phyloP scores from a whole-genome alignment of 345 rosid genomes.

The Brassica carinata region DNA sequence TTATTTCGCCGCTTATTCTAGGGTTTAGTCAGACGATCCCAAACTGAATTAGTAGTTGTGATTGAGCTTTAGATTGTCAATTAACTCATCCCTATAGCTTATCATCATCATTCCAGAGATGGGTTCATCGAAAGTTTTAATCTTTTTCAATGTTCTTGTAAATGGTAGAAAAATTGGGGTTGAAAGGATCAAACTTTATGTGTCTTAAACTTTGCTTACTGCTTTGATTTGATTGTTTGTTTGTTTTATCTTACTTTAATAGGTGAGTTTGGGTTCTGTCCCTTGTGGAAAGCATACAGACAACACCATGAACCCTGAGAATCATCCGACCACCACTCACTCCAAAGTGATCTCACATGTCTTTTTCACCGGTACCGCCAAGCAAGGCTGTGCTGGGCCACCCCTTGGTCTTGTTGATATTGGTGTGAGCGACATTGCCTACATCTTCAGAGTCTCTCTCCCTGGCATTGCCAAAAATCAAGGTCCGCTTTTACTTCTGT shows the following conservation, averaged over 20 bases:
- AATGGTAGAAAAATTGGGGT: not conserved
- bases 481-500: constrained; percentile 20
- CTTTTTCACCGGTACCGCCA: constrained; percentile 58
- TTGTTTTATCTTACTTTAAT: not conserved
- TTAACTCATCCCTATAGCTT: not conserved
- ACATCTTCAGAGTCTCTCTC: constrained; percentile 66
- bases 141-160: not conserved
- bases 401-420: constrained; percentile 67
- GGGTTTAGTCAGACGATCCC: constrained; percentile 14
- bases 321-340: constrained; percentile 7
- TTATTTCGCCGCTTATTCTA: not conserved
- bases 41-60: not conserved
- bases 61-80: constrained; percentile 5
- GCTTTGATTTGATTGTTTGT: constrained; percentile 7
- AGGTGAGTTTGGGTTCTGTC: not conserved
- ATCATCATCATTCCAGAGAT: not conserved
- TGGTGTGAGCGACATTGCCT: constrained; percentile 64
- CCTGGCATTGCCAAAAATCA: constrained; percentile 59
- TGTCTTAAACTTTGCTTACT: not conserved
- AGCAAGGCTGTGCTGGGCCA: constrained; percentile 53
- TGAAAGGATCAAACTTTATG: not conserved
- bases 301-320: constrained; percentile 31
- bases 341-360: constrained; percentile 41
- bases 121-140: not conserved
- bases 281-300: not conserved